phyloP scores from a whole-genome alignment of 805 yeast species.

The Isabelozyma heimii region DNA sequence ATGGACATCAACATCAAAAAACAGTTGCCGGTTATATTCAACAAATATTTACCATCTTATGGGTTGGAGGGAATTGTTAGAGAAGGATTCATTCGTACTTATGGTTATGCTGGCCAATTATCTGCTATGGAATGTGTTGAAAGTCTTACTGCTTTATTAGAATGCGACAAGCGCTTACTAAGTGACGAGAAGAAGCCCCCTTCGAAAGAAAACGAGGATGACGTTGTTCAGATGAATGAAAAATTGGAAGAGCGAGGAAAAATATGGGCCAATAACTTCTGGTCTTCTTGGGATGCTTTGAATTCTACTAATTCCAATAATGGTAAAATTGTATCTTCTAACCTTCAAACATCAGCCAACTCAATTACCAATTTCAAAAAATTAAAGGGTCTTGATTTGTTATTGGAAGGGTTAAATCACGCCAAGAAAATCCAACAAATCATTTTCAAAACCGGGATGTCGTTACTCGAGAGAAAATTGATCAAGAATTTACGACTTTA shows the following conservation, averaged over 20 bases:
- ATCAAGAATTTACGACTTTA: slow-evolving; percentile 78
- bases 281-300: slow-evolving; percentile 60
- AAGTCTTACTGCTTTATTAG: slow-evolving; percentile 79
- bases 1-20: slow-evolving; percentile 79
- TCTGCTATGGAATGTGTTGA: slow-evolving; percentile 95
- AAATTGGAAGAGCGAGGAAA: slow-evolving; percentile 47
- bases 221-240: slow-evolving; percentile 21
- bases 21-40: slow-evolving; percentile 65
- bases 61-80: slow-evolving; percentile 80
- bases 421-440: slow-evolving; percentile 84
- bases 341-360: slow-evolving; percentile 4
- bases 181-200: slow-evolving; percentile 4
- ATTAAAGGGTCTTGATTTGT: slow-evolving; percentile 46
- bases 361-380: slow-evolving; percentile 19
- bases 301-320: slow-evolving; percentile 25
- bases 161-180: slow-evolving; percentile 46
- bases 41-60: slow-evolving; percentile 65
- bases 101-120: slow-evolving; percentile 82
- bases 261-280: slow-evolving; percentile 71
- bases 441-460: slow-evolving; percentile 83
- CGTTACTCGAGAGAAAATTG: slow-evolving; percentile 78
- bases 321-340: slow-evolving; percentile 7
- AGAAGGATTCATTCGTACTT: slow-evolving; percentile 83
- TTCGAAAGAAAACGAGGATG: slow-evolving; percentile 9
- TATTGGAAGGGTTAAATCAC: slow-evolving; percentile 69